Evolutionary conservation across 805 yeast genomes (phyloP).

Genomic region (Schwanniomyces pseudopolymorphus): DNA sequence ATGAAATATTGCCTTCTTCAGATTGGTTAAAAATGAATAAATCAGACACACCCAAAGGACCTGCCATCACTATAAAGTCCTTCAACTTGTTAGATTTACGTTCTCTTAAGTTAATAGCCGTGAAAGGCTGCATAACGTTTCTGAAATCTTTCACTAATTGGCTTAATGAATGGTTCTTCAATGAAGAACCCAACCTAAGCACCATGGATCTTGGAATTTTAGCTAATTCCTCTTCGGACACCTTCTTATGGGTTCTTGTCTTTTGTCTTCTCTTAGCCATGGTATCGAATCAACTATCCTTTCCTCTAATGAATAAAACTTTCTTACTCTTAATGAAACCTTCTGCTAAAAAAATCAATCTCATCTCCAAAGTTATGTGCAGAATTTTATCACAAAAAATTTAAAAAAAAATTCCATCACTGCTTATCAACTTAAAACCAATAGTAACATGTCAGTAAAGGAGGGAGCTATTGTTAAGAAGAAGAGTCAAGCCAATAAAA

Average conservation of each 20-base stretch:
- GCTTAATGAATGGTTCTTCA: conserved; percentile 75
- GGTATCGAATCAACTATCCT: not conserved
- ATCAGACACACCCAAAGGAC: conserved; percentile 92
- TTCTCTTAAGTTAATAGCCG: conserved; percentile 86
- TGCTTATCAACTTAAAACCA: not conserved
- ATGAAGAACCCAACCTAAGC: conserved; percentile 74
- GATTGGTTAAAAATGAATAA: conserved; percentile 84
- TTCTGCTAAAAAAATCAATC: conserved; percentile 3
- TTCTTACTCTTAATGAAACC: not conserved
- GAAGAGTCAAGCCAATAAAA: conserved; percentile 11
- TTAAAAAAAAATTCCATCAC: not conserved
- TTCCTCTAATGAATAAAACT: not conserved
- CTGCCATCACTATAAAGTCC: conserved; percentile 98
- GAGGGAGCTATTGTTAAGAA: conserved; percentile 9
- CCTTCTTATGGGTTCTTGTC: conserved; percentile 80
- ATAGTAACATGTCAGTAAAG: conserved; percentile 6
- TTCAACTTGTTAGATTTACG: conserved; percentile 82
- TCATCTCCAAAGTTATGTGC: conserved; percentile 5
- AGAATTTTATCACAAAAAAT: not conserved
- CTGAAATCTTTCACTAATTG: conserved; percentile 88
- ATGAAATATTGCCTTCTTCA: conserved; percentile 74
- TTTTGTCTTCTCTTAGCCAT: conserved; percentile 54
- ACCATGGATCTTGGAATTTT: conserved; percentile 94
- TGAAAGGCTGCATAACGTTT: conserved; percentile 92
- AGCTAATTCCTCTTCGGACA: conserved; percentile 62